A percentile compares a stretch with the other conserved stretches of the same genome.
phyloP scores from a whole-genome alignment of 352 stramenopile species.

The Pythium vanterpoolii region DNA sequence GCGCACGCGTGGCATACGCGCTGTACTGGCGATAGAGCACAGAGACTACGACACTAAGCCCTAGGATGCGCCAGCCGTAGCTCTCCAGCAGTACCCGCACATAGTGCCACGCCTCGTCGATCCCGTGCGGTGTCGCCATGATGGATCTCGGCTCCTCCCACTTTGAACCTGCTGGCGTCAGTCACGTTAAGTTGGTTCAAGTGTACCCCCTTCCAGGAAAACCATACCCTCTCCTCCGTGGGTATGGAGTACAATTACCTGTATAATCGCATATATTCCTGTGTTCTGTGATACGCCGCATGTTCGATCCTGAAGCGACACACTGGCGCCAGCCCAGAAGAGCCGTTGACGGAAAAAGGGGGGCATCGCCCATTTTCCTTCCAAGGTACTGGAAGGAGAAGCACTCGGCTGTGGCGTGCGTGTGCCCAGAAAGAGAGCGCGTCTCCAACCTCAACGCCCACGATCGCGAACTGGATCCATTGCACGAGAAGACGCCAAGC shows the following conservation, averaged over 20 bases:
- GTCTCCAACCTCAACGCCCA: neutral
- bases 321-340: neutral
- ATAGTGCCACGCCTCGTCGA: slow-evolving; percentile 13
- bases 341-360: neutral
- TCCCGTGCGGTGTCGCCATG: slow-evolving; percentile 6
- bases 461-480: too few relatives aligned
- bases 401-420: neutral
- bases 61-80: slow-evolving; percentile 55
- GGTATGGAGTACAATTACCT: neutral
- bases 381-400: neutral
- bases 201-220: slow-evolving; percentile 2
- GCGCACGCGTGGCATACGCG: slow-evolving; percentile 26
- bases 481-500: neutral
- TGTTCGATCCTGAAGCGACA: slow-evolving; percentile 11
- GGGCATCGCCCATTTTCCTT: slow-evolving; percentile 3
- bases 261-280: neutral
- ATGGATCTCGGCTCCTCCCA: too few relatives aligned
- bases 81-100: slow-evolving; percentile 31
- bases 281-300: neutral
- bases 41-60: slow-evolving; percentile 26
- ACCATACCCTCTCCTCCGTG: neutral
- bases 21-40: slow-evolving; percentile 27
- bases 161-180: slow-evolving; percentile 5
- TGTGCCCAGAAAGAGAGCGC: neutral
- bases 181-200: neutral